These are phyloP conservation scores for Colletotrichum sojae DNA, from an alignment of 2,329 filamentous ascomycete genomes.

Conservation along the genomic window DNA sequence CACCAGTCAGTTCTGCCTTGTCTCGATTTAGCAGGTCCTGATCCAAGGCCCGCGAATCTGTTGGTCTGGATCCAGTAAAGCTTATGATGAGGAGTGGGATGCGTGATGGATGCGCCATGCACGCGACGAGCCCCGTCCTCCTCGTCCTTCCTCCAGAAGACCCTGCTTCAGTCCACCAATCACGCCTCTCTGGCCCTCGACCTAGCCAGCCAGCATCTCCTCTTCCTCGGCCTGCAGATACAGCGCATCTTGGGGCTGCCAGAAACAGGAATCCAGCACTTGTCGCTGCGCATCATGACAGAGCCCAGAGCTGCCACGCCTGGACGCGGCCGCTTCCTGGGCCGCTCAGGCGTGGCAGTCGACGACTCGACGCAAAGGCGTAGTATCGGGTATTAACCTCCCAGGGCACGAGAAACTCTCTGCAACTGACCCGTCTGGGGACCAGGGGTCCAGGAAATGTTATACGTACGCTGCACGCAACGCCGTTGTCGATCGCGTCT, in stretches of 20 bases:
- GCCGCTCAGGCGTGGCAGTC: background rate
- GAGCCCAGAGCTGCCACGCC: slow-evolving; percentile 8
- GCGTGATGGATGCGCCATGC: slow-evolving; percentile 22
- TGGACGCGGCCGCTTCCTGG: background rate
- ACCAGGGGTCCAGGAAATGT: slow-evolving; percentile 25
- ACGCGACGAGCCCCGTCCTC: slow-evolving; percentile 11
- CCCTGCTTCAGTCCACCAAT: slow-evolving; percentile 30
- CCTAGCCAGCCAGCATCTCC: slow-evolving; percentile 2
- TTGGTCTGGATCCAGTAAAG: slow-evolving; percentile 25
- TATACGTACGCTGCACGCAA: too few relatives aligned
- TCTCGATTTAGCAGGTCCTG: slow-evolving; percentile 31
- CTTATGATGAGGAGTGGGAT: slow-evolving; percentile 27
- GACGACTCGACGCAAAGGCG: slow-evolving; percentile 24
- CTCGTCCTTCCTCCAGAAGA: slow-evolving; percentile 1
- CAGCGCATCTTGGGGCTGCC: background rate
- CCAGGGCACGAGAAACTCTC: slow-evolving; percentile 20
- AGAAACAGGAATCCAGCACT: background rate
- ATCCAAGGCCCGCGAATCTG: slow-evolving; percentile 20
- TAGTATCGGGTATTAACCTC: slow-evolving; percentile 18
- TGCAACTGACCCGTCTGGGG: background rate
- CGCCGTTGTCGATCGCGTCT: slow-evolving; percentile 31
- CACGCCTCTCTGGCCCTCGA: background rate
- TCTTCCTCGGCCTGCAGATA: background rate
- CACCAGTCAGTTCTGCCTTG: slow-evolving; percentile 6
- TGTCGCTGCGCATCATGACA: background rate